Base-by-base conservation (phyloP, 2,329 filamentous ascomycete genomes). In the Botryotinia narcissicola region DNA sequence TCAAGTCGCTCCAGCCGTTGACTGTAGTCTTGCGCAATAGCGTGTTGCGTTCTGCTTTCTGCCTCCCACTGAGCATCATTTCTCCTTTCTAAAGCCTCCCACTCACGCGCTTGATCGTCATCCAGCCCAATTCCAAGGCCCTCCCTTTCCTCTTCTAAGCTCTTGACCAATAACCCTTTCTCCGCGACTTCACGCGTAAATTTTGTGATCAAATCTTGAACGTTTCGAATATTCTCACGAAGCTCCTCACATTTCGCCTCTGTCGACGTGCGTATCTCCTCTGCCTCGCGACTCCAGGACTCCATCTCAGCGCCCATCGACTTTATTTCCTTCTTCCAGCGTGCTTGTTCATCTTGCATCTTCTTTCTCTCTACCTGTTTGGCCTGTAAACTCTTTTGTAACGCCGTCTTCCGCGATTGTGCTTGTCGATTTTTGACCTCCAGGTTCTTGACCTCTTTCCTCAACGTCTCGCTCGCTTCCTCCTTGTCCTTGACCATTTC, bases 401-500 rank as follows among this genome's bases (percentile, higher is more conserved):
- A 93, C 79, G 95, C 93, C 0, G 88, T 87, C 78, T 92, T 93
- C 74, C 92, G 91, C 76, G 92, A 93, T 80, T 97, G 92, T 1
- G 93, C 92, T 7, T 90, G 88, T 66, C 94, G 90, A 84, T 97
- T 97, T 76, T 93, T 87, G 71, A 93, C 90, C 81, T 97, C 94
- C 9, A 95, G 89, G 63, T 89, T 89, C 70, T 93, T 91, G 71
- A 97, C 91, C 80, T 95, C 91, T 75, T 92, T 92, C 79, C 92
- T 93, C 71, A 98, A 83, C 80, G 94, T 94, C 62, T 93, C 91
- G 67, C 94, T 98, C 69, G 91, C 92, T 79, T 97, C 94, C 76
- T 98, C 95, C 81, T 97, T 97, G 80, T 97, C 93, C 81, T 93
- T 96, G 71, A 96, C 86, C 32, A 91, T 87, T 75, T 91, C 91